Evolutionary conservation across 192 early-diverging fungal genomes (phyloP), one percentile per base, ranked within the genome.

Genomic region (Coemansia reversa): DNA sequence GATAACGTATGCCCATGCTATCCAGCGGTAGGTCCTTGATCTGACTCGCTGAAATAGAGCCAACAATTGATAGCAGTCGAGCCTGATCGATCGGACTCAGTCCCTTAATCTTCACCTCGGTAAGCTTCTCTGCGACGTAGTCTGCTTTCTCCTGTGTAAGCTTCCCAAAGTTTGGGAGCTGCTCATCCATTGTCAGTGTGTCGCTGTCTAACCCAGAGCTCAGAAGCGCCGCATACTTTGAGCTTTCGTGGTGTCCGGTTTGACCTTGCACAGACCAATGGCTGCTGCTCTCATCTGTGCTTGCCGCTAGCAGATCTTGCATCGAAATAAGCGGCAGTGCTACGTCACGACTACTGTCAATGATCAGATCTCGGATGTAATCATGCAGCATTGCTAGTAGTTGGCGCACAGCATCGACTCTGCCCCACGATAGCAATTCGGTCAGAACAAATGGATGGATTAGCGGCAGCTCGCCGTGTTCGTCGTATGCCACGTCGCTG

Each of bases 1-100:
- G 72, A 70, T 91, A 97, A 24, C 94, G 81, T 22, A 87, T 74
- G 30, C 94, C 95, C 77, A 91, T 96, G 66, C 91, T 87, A 72
- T 97, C 95, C 16, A 96, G 73, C 4, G 90, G 86, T 65, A 87
- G 80, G 54, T 92, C 86, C 20, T 93, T 84, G 88, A 89, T 74
- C 28, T 56, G 39, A 0, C 65, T 73, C 1, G 71, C 66, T 18
- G 62, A 55, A 22, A 83, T 69, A 19, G 89, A 91, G 51, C 93
- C 88, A 25, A 94, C 84, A 54, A 94, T 86, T 2, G 90, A 91
- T 54, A 91, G 72, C 8, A 95, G 81, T 12, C 85, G 85, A 6
- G 89, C 73, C 60, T 91, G 92, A 30, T 91, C 91, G 32, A 81
- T 82, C 33, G 85, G 71, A 22, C 86, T 83, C 18, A 94, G 83